Base-by-base conservation (phyloP, 257 asterid species). In the Solanum ahanhuiri region DNA sequence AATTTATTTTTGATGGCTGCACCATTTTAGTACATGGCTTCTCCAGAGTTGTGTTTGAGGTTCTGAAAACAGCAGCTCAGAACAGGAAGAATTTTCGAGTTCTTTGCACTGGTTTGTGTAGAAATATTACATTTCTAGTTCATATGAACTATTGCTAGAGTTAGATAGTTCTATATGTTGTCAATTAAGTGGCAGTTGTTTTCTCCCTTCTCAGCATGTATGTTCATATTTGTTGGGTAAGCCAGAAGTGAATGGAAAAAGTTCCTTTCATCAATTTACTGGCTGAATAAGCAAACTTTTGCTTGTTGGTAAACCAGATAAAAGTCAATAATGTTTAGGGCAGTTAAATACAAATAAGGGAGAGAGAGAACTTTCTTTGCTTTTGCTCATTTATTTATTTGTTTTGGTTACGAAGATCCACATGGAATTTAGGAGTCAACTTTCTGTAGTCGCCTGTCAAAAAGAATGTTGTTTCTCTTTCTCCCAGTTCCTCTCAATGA, bases 21-120 rank as follows among this genome's bases (percentile, higher is more conserved):
- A 95, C 98, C 89, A 95, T 96, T 87, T 91, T 95, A 93, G 98
- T 96, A 87, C 99, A 95, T 90, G 99, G 98, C 71, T 96, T 93
- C 93, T 96, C 99, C 3, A 88, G 98, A 43, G 99, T 95, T 30
- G 98, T 96, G 86, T 91, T 94, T 87, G 98, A 96, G 90, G 92
- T 93, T 83, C 79, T 95, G 93, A 91, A 72, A 92, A 91, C 95
- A 39, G 98, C 98, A 28, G 98, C 98, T 30, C 94, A 91, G 57
- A 92, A 88, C 86, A 89, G 92, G 85, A 96, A 96, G 79, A 90
- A 86, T 45, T 96, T 96, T 86, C 94, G 97, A 87, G 98, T 95
- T 64, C 87, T 96, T 64, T 96, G 99, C 87, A 95, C 98, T 83
- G 98, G 99, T 95, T 25, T 66, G 91, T 81, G 67, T 70, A 20